phyloP scores from a whole-genome alignment of 768 basidiomycete genomes.

The Psilocybe cubensis region DNA sequence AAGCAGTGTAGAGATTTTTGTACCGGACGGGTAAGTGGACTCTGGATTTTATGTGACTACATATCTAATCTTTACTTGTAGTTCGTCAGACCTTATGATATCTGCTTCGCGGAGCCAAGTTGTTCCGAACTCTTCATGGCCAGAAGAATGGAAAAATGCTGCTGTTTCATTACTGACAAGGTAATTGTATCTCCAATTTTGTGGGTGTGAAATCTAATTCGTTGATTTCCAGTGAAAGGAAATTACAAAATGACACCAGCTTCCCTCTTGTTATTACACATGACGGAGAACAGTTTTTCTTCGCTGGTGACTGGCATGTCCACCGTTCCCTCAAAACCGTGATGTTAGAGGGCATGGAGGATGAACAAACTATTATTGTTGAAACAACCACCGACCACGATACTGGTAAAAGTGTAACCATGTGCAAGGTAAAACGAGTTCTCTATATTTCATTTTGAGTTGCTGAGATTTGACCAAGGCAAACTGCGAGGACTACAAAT shows the following conservation, averaged over 20 bases:
- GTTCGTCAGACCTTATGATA: slow-evolving; percentile 5
- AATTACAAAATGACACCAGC: background rate
- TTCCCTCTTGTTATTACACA: background rate
- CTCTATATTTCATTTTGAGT: slow-evolving; percentile 1
- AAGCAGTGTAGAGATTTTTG: slow-evolving; percentile 15
- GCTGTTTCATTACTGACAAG: background rate
- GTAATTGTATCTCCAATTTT: background rate
- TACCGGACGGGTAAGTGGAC: slow-evolving; percentile 24
- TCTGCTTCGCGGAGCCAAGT: background rate
- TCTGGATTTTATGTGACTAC: background rate
- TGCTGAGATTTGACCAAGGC: slow-evolving; percentile 39
- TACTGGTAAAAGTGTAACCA: slow-evolving; percentile 26
- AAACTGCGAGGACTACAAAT: slow-evolving; percentile 38
- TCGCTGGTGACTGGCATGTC: background rate
- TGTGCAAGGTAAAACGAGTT: slow-evolving; percentile 53
- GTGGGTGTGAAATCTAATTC: too few relatives aligned
- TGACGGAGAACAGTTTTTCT: background rate
- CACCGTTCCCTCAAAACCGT: slow-evolving; percentile 8
- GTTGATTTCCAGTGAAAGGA: background rate
- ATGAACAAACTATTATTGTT: slow-evolving; percentile 3
- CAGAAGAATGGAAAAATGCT: background rate
- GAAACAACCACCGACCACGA: slow-evolving; percentile 20
- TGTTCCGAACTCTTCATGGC: background rate
- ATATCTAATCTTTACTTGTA: background rate
- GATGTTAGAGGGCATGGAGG: background rate